Conservation (phyloP, 192 early-diverging fungal genomes). For the Radiomyces spectabilis region DNA sequence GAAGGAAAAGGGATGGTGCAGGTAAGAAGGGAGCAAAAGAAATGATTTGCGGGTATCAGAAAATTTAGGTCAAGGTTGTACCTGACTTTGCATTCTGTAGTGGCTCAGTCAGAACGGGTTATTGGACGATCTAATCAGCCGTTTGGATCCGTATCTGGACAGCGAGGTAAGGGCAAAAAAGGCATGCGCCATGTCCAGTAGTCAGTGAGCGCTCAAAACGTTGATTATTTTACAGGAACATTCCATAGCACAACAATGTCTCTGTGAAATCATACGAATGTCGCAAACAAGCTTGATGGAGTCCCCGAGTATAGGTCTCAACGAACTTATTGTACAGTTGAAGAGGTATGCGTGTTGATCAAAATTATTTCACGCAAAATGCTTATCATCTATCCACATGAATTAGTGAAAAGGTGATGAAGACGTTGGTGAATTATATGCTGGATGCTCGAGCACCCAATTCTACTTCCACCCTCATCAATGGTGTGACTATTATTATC, state of each 20-base stretch:
- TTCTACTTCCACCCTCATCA: slow-evolving; percentile 83
- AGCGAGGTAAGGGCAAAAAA: slow-evolving; percentile 77
- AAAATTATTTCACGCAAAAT: too few relatives aligned
- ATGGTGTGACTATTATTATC: slow-evolving; percentile 94
- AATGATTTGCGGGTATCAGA: too few relatives aligned
- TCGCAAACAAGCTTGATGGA: slow-evolving; percentile 30
- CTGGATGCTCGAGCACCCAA: slow-evolving; percentile 66
- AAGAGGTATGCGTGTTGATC: slow-evolving; percentile 26
- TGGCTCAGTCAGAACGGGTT: slow-evolving; percentile 84
- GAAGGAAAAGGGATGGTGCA: slow-evolving; percentile 81
- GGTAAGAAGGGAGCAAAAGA: slow-evolving; percentile 40
- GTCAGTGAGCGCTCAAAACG: too few relatives aligned
- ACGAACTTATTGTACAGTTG: slow-evolving; percentile 24
- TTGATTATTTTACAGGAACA: slow-evolving; percentile 29
- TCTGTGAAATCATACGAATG: slow-evolving; percentile 33
- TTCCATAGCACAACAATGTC: slow-evolving; percentile 32
- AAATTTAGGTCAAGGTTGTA: too few relatives aligned
- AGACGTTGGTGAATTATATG: slow-evolving; percentile 82
- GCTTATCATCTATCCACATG: background rate
- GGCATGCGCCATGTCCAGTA: too few relatives aligned
- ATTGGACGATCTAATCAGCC: slow-evolving; percentile 67
- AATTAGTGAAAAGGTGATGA: slow-evolving; percentile 66
- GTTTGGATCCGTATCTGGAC: slow-evolving; percentile 74
- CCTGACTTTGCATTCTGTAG: too few relatives aligned
- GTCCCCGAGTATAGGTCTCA: slow-evolving; percentile 26